These are phyloP conservation scores for Geotrichum macrosporum DNA, from an alignment of 1,139 yeast species.

Conservation along the genomic window DNA sequence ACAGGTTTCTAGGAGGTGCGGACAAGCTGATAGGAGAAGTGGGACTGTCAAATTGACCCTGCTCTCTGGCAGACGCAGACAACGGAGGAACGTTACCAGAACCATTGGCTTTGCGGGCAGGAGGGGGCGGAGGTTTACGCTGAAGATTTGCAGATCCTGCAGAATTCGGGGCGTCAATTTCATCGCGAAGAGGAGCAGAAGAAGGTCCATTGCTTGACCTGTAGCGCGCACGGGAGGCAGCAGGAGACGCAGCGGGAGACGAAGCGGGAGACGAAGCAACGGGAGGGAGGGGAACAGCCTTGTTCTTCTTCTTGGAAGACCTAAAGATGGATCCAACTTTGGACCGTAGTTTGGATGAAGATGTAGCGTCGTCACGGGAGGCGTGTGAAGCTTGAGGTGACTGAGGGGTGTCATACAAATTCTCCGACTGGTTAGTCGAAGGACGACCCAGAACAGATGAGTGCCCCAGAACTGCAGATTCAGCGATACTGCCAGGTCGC, in stretches of 20 bases:
- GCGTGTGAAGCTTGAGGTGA: constrained; percentile 21
- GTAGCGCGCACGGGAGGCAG: constrained; percentile 9
- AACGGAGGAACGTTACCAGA: constrained; percentile 9
- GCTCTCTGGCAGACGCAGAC: constrained; percentile 12
- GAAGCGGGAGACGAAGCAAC: constrained; percentile 7
- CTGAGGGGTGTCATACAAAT: constrained; percentile 9
- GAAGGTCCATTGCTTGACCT: not conserved
- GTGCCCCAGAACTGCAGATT: too few species aligned
- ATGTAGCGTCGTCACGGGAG: constrained; percentile 21
- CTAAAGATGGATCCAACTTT: constrained; percentile 82
- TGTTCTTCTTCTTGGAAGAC: constrained; percentile 46
- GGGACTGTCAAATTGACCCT: constrained; percentile 9
- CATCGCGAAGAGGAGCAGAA: not conserved
- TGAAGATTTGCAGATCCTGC: not conserved
- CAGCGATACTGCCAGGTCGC: constrained; percentile 9
- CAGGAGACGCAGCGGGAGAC: too few species aligned
- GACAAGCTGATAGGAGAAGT: constrained; percentile 13
- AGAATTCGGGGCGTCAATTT: constrained; percentile 3
- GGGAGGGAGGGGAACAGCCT: constrained; percentile 1
- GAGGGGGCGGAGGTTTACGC: constrained; percentile 58
- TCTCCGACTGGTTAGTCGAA: constrained; percentile 17
- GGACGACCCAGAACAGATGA: constrained; percentile 19
- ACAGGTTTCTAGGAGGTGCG: constrained; percentile 14
- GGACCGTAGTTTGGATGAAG: constrained; percentile 51
- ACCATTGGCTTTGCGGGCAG: constrained; percentile 52